These are phyloP conservation scores for Talaromyces sp. DNA, from an alignment of 2,329 filamentous ascomycete species.

Conservation along the genomic window DNA sequence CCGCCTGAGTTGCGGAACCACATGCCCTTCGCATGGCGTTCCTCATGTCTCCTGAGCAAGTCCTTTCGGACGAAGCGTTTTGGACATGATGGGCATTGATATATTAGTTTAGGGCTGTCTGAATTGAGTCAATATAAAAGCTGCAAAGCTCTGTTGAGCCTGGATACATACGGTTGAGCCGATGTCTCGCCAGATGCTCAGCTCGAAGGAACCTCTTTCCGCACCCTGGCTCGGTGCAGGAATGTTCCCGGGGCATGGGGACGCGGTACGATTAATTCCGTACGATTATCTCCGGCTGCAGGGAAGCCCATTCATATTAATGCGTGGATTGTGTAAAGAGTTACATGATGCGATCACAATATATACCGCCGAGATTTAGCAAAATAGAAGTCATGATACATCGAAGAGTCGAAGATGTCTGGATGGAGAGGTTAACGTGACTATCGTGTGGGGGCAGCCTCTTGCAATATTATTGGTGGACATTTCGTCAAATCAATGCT, in stretches of 20 bases:
- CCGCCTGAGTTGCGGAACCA: constrained; percentile 28
- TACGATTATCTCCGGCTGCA: not conserved
- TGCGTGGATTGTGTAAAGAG: not conserved
- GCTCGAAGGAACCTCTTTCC: constrained; percentile 22
- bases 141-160: not conserved
- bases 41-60: constrained; percentile 26
- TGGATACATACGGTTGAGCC: constrained; percentile 20
- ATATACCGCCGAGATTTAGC: no score
- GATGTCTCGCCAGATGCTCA: constrained; percentile 22
- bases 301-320: not conserved
- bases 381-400: not conserved
- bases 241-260: constrained; percentile 20
- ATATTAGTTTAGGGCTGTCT: constrained; percentile 23
- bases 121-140: not conserved
- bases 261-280: not conserved
- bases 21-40: constrained; percentile 30
- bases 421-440: not conserved
- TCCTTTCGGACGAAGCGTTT: constrained; percentile 27
- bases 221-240: constrained; percentile 22
- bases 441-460: not conserved
- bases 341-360: not conserved
- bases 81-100: constrained; percentile 22
- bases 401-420: not conserved
- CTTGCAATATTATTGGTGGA: not conserved
- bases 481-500: not conserved